Base-by-base conservation (phyloP, 2,329 filamentous ascomycete species). In the Penicillium carneum region DNA sequence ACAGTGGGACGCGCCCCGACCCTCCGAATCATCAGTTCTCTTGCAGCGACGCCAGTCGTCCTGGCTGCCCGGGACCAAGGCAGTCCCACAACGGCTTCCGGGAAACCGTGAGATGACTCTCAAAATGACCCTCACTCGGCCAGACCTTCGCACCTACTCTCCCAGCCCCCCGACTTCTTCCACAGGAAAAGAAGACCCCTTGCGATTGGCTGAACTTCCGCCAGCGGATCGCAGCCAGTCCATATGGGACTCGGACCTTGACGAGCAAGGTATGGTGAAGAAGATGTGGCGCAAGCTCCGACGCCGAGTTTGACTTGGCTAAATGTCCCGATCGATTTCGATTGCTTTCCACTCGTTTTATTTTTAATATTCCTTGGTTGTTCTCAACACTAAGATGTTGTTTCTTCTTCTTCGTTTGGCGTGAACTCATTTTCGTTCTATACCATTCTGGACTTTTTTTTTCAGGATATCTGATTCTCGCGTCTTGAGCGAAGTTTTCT, bases 121-220 rank as follows among this genome's bases (percentile, higher is more conserved):
- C 50, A 91, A 93, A 50, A 96, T 98, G 93, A 98, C 94, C 0
- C 84, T 98, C 57, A 98, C 95, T 3, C 84, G 93, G 48, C 91
- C 93, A 0, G 94, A 98, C 74, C 84, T 98, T 49, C 88, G 93
- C 36, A 74, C 71, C 16, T 63, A 71, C 14, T 73, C 73, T n/a
- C 64, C 69, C 10, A 65, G 67, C 3, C 51, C 63, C 3, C 64
- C 67, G 8, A 53, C 63, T n/a, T 91, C 92, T 71, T 91, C 93
- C 70, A 87, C 80, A 67, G 76, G 83, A 65, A 87, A 79, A 66
- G 76, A 83, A 65, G 82, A 87, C 63, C 84, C 86, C 2, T 75
- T 87, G 36, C 82, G 83, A n/a, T 74, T 87, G 18, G 83, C 84
- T 41, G 81, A 83, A 45, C 76, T 88, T 20, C 79, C 82, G 2